These are phyloP conservation scores for Colletotrichum incanum DNA, from an alignment of 2,329 filamentous ascomycete genomes.

Conservation along the genomic window DNA sequence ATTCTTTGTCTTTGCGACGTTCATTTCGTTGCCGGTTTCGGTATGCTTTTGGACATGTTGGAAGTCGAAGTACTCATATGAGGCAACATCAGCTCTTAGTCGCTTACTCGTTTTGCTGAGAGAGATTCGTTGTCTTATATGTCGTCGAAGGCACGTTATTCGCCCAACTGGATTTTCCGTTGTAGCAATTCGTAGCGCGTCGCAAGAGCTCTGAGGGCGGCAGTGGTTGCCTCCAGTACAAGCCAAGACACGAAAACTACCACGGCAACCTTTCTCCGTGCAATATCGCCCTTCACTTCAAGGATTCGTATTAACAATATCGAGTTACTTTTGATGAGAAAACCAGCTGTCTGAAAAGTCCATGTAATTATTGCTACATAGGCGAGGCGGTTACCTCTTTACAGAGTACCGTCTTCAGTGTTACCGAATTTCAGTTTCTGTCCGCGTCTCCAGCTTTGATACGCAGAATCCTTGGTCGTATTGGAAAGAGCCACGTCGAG, in stretches of 20 bases:
- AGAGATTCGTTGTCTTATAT: background rate
- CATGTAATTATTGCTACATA: background rate
- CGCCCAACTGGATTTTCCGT: background rate
- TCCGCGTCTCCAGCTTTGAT: too few relatives aligned
- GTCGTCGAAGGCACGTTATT: too few relatives aligned
- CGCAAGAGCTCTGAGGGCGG: background rate
- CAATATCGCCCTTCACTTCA: background rate
- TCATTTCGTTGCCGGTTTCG: background rate
- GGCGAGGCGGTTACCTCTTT: too few relatives aligned
- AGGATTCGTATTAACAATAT: background rate
- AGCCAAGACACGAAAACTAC: background rate
- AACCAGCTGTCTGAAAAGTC: background rate
- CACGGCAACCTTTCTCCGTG: background rate
- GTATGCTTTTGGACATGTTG: background rate
- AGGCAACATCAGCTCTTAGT: background rate
- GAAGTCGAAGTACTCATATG: background rate
- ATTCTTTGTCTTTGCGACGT: background rate
- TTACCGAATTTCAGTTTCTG: background rate
- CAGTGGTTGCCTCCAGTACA: background rate
- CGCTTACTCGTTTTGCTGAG: background rate
- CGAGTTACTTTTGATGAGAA: background rate
- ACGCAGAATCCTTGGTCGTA: background rate
- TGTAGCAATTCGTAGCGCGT: background rate
- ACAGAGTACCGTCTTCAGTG: background rate
- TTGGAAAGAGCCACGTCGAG: background rate